These are phyloP conservation scores for Hymenoscyphus linearis DNA, from an alignment of 2,329 filamentous ascomycete genomes.

Conservation along the genomic window DNA sequence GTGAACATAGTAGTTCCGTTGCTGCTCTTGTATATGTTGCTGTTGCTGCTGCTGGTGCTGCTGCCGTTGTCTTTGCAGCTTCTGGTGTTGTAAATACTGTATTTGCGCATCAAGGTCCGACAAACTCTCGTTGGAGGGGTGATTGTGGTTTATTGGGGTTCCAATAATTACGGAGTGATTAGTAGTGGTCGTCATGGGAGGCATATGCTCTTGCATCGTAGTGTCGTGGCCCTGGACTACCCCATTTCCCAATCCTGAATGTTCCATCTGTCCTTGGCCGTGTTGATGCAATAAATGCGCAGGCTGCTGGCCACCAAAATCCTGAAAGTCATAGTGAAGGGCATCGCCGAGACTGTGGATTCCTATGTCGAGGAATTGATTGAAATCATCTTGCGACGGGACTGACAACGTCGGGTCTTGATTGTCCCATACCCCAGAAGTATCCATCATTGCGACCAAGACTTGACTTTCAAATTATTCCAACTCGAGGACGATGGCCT, in stretches of 20 bases:
- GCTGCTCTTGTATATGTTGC: neutral
- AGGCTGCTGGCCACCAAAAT: slow-evolving; percentile 39
- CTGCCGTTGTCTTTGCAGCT: slow-evolving; percentile 49
- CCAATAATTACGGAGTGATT: slow-evolving; percentile 41
- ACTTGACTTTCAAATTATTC: neutral
- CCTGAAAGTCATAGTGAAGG: slow-evolving; percentile 55
- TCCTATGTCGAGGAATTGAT: slow-evolving; percentile 59
- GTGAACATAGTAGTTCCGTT: slow-evolving; percentile 45
- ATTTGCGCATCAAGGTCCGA: slow-evolving; percentile 61
- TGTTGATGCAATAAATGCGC: slow-evolving; percentile 26
- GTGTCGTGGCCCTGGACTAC: slow-evolving; percentile 28
- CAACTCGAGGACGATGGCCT: neutral
- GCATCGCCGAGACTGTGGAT: slow-evolving; percentile 48
- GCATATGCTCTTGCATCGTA: slow-evolving; percentile 41
- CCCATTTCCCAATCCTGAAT: slow-evolving; percentile 38
- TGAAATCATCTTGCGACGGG: slow-evolving; percentile 54
- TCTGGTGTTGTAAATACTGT: slow-evolving; percentile 59
- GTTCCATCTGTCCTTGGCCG: slow-evolving; percentile 39
- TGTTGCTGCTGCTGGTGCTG: slow-evolving; percentile 11
- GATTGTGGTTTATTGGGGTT: slow-evolving; percentile 35
- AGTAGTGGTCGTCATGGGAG: slow-evolving; percentile 41
- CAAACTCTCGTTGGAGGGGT: slow-evolving; percentile 47
- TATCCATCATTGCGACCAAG: slow-evolving; percentile 27
- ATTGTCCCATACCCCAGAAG: slow-evolving; percentile 43
- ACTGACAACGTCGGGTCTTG: slow-evolving; percentile 51